phyloP scores from a whole-genome alignment of 495 filamentous ascomycete genomes.

The Penicillium parvum region DNA sequence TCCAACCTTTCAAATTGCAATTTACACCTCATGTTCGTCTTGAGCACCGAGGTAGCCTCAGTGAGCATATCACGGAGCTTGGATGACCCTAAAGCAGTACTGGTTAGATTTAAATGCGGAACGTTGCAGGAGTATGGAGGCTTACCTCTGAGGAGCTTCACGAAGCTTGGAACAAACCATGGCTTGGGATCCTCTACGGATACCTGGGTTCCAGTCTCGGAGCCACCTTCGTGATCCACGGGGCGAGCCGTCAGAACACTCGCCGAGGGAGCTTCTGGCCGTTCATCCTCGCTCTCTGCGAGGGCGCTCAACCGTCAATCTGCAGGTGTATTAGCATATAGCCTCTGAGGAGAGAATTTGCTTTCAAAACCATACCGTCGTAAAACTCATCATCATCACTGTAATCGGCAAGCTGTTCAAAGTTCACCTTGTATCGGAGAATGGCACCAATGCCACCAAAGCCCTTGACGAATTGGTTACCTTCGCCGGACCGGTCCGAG shows the following conservation, averaged over 20 bases:
- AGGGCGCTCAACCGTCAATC: slow-evolving; percentile 95
- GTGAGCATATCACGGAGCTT: slow-evolving; percentile 38
- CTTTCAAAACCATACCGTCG: slow-evolving; percentile 59
- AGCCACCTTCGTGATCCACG: slow-evolving; percentile 36
- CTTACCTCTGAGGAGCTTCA: slow-evolving; percentile 40
- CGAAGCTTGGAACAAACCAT: slow-evolving; percentile 30
- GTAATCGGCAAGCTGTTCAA: slow-evolving; percentile 93
- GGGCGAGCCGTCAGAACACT: slow-evolving; percentile 58
- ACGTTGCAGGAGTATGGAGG: neutral
- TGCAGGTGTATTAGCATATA: slow-evolving; percentile 26
- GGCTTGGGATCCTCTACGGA: slow-evolving; percentile 27
- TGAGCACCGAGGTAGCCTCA: slow-evolving; percentile 24
- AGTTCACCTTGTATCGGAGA: slow-evolving; percentile 99
- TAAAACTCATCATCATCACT: slow-evolving; percentile 99
- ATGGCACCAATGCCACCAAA: slow-evolving; percentile 98
- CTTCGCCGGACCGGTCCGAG: slow-evolving; percentile 91
- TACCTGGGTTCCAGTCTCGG: slow-evolving; percentile 33
- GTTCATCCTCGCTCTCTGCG: slow-evolving; percentile 81
- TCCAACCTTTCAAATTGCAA: slow-evolving; percentile 33
- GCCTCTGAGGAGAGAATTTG: neutral
- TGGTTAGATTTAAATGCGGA: neutral
- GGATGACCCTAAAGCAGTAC: slow-evolving; percentile 38
- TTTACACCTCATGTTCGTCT: slow-evolving; percentile 30
- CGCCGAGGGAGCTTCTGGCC: slow-evolving; percentile 65
- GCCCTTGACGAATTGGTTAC: slow-evolving; percentile 99